Percentiles rank a stretch among this genome's conserved stretches.
Evolutionary conservation across 2,329 filamentous ascomycete genomes (phyloP).

Genomic region (Emergomyces pasteurianus): DNA sequence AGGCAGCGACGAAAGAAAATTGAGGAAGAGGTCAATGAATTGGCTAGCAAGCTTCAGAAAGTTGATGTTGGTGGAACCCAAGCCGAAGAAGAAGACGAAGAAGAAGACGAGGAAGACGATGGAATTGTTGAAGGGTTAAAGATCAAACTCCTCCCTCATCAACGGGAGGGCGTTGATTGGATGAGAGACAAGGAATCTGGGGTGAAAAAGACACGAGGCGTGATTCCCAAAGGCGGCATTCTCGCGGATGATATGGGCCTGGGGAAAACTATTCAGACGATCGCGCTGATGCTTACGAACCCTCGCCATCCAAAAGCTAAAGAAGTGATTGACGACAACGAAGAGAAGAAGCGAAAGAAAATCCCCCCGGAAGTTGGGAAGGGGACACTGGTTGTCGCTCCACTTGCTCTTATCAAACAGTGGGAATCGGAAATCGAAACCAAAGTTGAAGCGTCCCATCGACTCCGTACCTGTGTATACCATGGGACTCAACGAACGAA

Average conservation of each 20-base stretch:
- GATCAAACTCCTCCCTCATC: slow-evolving; percentile 82
- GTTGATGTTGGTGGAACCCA: neutral
- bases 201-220: slow-evolving; percentile 63
- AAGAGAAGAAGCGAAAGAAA: slow-evolving; percentile 45
- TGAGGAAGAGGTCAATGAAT: slow-evolving; percentile 28
- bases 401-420: slow-evolving; percentile 86
- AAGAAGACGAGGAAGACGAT: slow-evolving; percentile 45
- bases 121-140: slow-evolving; percentile 66
- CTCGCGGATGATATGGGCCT: slow-evolving; percentile 92
- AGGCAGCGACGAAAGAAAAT: slow-evolving; percentile 29
- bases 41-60: slow-evolving; percentile 29
- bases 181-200: slow-evolving; percentile 89
- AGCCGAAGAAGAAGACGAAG: slow-evolving; percentile 27
- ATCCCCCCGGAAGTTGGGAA: slow-evolving; percentile 59
- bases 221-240: slow-evolving; percentile 81
- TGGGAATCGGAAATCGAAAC: slow-evolving; percentile 91
- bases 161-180: slow-evolving; percentile 88
- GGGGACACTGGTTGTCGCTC: slow-evolving; percentile 82
- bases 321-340: slow-evolving; percentile 39
- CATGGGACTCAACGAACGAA: slow-evolving; percentile 82
- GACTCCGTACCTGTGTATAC: slow-evolving; percentile 73
- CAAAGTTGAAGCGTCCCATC: slow-evolving; percentile 59
- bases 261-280: slow-evolving; percentile 90
- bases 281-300: slow-evolving; percentile 77
- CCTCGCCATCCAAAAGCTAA: slow-evolving; percentile 48